Evolutionary conservation across 2,329 filamentous ascomycete genomes (phyloP).

Genomic region (Teratosphaeria epicoccoides): DNA sequence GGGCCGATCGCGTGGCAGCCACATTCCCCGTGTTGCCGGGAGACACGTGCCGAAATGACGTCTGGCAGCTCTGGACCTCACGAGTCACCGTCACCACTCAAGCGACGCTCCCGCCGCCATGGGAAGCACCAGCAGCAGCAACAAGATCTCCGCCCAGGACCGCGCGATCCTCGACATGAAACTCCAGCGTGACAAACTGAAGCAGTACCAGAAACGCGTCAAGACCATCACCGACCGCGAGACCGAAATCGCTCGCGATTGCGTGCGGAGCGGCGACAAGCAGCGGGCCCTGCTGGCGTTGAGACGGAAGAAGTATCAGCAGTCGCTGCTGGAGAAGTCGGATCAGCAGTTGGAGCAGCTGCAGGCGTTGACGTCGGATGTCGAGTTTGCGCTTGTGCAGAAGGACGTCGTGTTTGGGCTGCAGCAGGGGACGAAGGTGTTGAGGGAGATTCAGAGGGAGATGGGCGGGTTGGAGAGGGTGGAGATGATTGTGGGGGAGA

Average conservation of each 20-base stretch:
- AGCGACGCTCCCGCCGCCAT: conserved; percentile 30
- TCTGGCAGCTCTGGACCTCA: neutral
- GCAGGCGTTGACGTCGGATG: conserved; percentile 74
- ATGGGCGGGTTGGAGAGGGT: conserved; percentile 93
- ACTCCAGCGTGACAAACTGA: conserved; percentile 90
- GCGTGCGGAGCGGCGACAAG: conserved; percentile 71
- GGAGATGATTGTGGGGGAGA: conserved; percentile 90
- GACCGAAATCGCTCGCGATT: conserved; percentile 73
- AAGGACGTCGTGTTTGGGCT: conserved; percentile 92
- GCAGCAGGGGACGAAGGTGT: conserved; percentile 79
- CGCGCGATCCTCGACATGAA: conserved; percentile 97
- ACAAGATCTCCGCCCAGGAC: conserved; percentile 69
- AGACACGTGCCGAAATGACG: neutral
- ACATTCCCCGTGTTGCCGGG: too few relatives aligned
- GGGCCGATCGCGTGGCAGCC: neutral
- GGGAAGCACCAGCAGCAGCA: conserved; percentile 52
- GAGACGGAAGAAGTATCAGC: conserved; percentile 93
- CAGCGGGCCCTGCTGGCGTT: conserved; percentile 74
- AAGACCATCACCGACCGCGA: conserved; percentile 76
- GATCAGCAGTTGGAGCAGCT: conserved; percentile 90
- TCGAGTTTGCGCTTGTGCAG: conserved; percentile 93
- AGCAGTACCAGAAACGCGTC: conserved; percentile 90
- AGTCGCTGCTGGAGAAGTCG: conserved; percentile 76
- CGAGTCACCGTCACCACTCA: neutral
- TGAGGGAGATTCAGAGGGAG: conserved; percentile 85